Conservation (phyloP, 208 protist species). For the Leishmania gerbilli region DNA sequence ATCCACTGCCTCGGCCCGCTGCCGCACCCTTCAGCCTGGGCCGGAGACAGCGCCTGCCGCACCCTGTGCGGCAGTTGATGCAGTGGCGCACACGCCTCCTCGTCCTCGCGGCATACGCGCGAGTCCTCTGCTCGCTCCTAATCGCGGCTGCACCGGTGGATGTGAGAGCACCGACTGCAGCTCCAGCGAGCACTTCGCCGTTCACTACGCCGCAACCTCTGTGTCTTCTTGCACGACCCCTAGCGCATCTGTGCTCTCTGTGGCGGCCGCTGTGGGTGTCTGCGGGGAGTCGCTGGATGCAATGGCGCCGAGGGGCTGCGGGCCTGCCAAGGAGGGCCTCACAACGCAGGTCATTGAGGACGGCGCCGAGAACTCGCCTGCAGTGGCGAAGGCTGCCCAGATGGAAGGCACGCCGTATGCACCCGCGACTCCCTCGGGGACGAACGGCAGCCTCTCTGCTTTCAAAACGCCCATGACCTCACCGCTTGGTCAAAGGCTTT, state of each 20-base stretch:
- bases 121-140: neutral
- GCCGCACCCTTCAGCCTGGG: neutral
- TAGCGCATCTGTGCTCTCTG: neutral
- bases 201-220: neutral
- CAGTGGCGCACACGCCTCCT: constrained; percentile 9
- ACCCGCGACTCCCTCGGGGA: neutral
- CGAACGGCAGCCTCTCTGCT: neutral
- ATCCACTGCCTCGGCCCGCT: neutral
- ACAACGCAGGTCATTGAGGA: neutral
- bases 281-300: neutral
- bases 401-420: neutral
- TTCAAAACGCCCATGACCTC: constrained; percentile 9
- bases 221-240: neutral
- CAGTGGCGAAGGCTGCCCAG: too few relatives aligned
- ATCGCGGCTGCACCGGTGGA: neutral
- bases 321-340: too few relatives aligned
- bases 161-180: neutral
- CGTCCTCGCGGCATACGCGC: neutral
- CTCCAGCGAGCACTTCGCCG: neutral
- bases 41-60: neutral
- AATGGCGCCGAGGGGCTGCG: neutral
- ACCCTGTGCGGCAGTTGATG: neutral
- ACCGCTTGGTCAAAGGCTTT: constrained; percentile 8
- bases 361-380: neutral
- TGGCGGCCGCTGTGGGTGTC: neutral